A percentile compares a stretch with the other conserved stretches of the same genome.
These are phyloP conservation scores for Aechmea fasciata DNA, from an alignment of 176 grass and related monocot genomes.

Conservation along the genomic window DNA sequence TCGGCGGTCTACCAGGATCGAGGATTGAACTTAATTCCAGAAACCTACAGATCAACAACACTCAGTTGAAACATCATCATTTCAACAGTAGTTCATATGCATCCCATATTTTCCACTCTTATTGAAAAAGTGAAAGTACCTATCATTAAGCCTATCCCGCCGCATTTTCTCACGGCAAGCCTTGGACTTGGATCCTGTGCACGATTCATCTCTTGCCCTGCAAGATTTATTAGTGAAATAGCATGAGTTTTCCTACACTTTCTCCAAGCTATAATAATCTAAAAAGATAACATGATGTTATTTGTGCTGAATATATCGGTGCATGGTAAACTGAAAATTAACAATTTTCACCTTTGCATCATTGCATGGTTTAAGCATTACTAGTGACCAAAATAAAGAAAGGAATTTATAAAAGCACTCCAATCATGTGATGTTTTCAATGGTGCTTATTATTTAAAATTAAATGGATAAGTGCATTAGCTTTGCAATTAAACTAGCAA, in stretches of 20 bases:
- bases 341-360: not conserved
- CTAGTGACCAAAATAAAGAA: too few relatives aligned
- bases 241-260: not conserved
- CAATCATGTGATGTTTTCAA: too few relatives aligned
- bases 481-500: not conserved
- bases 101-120: not conserved
- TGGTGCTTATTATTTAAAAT: not conserved
- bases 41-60: conserved; percentile 23
- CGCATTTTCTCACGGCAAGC: conserved; percentile 36
- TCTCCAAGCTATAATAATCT: not conserved
- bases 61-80: not conserved
- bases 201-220: conserved; percentile 29
- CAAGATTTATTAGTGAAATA: conserved; percentile 6
- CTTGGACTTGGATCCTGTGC: conserved; percentile 26
- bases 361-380: too few relatives aligned
- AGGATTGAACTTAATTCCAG: conserved; percentile 31
- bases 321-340: conserved; percentile 11
- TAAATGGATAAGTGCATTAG: not conserved
- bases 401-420: too few relatives aligned
- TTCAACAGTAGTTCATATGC: not conserved
- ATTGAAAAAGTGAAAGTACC: not conserved
- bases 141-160: conserved; percentile 40
- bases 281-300: not conserved
- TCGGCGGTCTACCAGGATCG: conserved; percentile 40
- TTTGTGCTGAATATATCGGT: too few relatives aligned